These are phyloP conservation scores for Sugiyamaella sp. DNA, from an alignment of 1,139 yeast genomes.

Conservation along the genomic window DNA sequence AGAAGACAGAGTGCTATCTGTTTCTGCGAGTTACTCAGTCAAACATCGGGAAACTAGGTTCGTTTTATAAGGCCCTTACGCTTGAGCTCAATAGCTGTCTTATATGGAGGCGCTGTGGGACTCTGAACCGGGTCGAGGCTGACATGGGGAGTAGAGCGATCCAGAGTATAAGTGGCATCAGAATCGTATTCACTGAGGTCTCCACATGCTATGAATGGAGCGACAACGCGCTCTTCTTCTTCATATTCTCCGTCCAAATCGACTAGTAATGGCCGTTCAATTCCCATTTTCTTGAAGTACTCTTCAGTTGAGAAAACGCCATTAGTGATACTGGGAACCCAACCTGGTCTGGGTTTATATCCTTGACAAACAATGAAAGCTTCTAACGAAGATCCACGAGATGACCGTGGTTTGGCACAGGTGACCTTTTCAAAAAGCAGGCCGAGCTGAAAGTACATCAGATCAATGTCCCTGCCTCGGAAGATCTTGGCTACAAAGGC, in stretches of 20 bases:
- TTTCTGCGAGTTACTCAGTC: too few relatives aligned
- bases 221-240: constrained; percentile 68
- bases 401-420: constrained; percentile 94
- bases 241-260: constrained; percentile 41
- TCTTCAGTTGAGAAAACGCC: constrained; percentile 65
- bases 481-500: constrained; percentile 94
- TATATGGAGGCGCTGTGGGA: constrained; percentile 97
- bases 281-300: constrained; percentile 57
- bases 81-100: constrained; percentile 84
- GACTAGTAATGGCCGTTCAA: constrained; percentile 33
- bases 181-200: constrained; percentile 85
- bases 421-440: constrained; percentile 80
- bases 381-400: constrained; percentile 91
- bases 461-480: constrained; percentile 92
- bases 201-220: constrained; percentile 93
- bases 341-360: constrained; percentile 75
- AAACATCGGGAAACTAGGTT: constrained; percentile 7
- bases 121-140: constrained; percentile 87
- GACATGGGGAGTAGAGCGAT: constrained; percentile 42
- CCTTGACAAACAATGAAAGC: constrained; percentile 92
- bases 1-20: too few relatives aligned
- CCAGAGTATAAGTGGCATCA: constrained; percentile 88
- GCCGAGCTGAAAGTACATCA: constrained; percentile 86
- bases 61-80: constrained; percentile 62
- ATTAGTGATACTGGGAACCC: constrained; percentile 65